Conservation (phyloP, 345 rosid species). For the Gossypium longicalyx region DNA sequence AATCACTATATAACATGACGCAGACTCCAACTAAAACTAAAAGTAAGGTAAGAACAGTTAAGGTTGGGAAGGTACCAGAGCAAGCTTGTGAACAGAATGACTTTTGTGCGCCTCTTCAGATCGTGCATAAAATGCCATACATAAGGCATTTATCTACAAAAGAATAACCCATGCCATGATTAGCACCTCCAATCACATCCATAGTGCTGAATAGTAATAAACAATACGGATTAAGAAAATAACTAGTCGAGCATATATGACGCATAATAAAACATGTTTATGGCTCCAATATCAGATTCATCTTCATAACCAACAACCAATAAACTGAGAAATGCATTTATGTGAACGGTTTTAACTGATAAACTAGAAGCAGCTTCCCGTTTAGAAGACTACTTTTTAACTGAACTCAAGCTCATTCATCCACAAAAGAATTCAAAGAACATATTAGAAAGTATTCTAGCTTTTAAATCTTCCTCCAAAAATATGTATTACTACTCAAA, state of each 20-base stretch:
- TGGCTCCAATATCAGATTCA: not conserved
- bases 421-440: not conserved
- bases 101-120: constrained; percentile 90
- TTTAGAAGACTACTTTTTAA: not conserved
- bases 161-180: constrained; percentile 7
- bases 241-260: not conserved
- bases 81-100: constrained; percentile 93
- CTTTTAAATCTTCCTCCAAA: not conserved
- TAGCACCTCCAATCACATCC: not conserved
- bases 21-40: not conserved
- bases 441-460: not conserved
- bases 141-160: constrained; percentile 73
- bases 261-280: not conserved
- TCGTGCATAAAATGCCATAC: constrained; percentile 94
- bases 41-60: constrained; percentile 6
- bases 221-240: not conserved
- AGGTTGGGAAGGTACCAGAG: constrained; percentile 50
- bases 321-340: constrained; percentile 5
- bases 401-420: not conserved
- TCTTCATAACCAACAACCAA: not conserved
- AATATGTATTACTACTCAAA: not conserved
- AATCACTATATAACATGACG: not conserved
- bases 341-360: not conserved
- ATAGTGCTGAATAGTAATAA: not conserved
- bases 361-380: not conserved